Conservation (phyloP, 441 rosid species). For the Breynia disticha region DNA sequence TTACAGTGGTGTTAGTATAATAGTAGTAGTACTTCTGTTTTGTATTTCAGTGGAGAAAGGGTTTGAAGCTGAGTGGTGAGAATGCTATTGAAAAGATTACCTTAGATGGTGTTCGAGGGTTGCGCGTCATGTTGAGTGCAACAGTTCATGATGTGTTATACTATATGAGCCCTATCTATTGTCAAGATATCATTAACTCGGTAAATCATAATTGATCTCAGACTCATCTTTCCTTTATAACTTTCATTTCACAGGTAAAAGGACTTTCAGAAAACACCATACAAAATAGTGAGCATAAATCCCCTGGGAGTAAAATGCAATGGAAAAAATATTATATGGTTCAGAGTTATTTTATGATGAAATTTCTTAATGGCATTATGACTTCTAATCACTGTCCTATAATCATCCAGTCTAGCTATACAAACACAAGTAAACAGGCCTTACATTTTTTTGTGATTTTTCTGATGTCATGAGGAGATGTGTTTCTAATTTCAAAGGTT, state of each 20-base stretch:
- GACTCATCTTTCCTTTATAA: conserved; percentile 7
- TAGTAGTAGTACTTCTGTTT: neutral
- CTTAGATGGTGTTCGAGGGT: conserved; percentile 87
- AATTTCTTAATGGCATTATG: no score
- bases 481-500: no score
- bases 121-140: conserved; percentile 84
- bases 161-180: conserved; percentile 97
- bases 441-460: no score
- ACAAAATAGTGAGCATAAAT: no score
- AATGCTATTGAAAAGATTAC: conserved; percentile 91
- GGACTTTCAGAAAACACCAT: neutral
- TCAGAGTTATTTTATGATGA: no score
- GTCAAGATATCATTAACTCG: conserved; percentile 92
- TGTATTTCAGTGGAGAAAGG: conserved; percentile 89
- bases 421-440: no score
- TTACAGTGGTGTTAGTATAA: neutral
- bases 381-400: no score
- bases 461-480: no score
- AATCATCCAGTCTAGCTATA: no score
- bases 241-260: neutral
- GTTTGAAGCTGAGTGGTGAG: conserved; percentile 96
- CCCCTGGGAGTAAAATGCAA: no score
- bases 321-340: no score
- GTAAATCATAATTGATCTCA: conserved; percentile 30
- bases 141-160: conserved; percentile 97